Percentiles rank a stretch among this genome's conserved stretches.
These are phyloP conservation scores for Calonectria pteridis DNA, from an alignment of 2,329 filamentous ascomycete species.

Conservation along the genomic window DNA sequence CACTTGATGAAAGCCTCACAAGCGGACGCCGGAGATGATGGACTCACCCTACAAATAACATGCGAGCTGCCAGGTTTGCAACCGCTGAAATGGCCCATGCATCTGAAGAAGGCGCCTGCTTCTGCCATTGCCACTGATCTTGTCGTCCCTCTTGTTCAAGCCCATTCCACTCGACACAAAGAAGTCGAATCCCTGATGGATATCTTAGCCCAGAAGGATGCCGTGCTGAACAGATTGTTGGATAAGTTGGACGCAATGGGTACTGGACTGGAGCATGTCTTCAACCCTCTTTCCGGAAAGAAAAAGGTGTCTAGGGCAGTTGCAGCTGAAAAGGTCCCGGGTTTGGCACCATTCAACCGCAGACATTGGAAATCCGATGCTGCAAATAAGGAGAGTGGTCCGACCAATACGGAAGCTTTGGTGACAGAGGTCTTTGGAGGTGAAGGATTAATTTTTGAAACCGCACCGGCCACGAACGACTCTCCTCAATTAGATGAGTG, in stretches of 20 bases:
- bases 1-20: conserved; percentile 52
- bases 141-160: conserved; percentile 64
- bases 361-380: conserved; percentile 53
- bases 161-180: conserved; percentile 54
- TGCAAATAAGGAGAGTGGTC: conserved; percentile 36
- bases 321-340: conserved; percentile 63
- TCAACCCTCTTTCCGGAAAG: conserved; percentile 63
- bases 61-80: conserved; percentile 74
- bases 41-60: conserved; percentile 66
- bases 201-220: conserved; percentile 64
- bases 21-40: conserved; percentile 53
- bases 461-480: conserved; percentile 46
- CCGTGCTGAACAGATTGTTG: conserved; percentile 61
- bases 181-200: conserved; percentile 59
- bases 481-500: conserved; percentile 58
- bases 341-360: conserved; percentile 63
- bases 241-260: conserved; percentile 68
- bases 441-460: conserved; percentile 47
- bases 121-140: conserved; percentile 61
- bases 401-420: conserved; percentile 52
- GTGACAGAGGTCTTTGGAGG: conserved; percentile 57
- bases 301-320: conserved; percentile 58
- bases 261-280: conserved; percentile 65
- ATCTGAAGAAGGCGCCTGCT: conserved; percentile 61
- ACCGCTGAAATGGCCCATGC: conserved; percentile 74